Base-by-base conservation (phyloP, 1,139 yeast genomes). In the Diutina pseudorugosa region DNA sequence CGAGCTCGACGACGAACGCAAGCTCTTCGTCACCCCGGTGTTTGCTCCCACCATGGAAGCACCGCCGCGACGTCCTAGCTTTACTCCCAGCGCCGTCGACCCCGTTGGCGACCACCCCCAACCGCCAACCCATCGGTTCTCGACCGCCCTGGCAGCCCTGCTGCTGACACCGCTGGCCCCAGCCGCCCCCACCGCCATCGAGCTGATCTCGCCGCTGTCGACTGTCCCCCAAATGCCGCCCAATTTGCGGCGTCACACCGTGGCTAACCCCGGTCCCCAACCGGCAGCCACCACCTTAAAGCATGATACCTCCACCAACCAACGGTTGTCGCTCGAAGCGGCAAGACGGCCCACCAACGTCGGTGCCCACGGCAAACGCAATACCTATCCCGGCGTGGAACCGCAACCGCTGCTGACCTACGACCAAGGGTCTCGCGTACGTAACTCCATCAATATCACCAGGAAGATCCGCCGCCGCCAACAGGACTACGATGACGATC, bases 401-500 rank as follows among this genome's bases (percentile, higher is more conserved):
- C 42, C 42, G 9, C 20, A n/a, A 19, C 8, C 42, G 42, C 36
- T 30, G 36, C 6, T 30, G 16, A 30, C 14, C n/a, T 11, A 11
- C 36, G 42, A 40, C 42, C 20, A 23, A 23, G 18, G 36, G 14
- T 14, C 47, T 19, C 49, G 49, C 25, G n/a, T n/a, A 8, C 49
- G 49, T 11, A 23, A n/a, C 23, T 33, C 27, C 16, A 25, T 45
- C 18, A 27, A n/a, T 4, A 23, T 45, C 19, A 25, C 36, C 9
- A 20, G 49, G 19, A 45, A 45, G n/a, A 23, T 23, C 9, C 20
- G 41, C 9, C 36, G 49, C n/a, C 30, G 30, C 19, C 40, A 44
- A 2, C 16, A n/a, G 2, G 47, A 44, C 14, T 18, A 7, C n/a
- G 83, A 80, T 52, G 88, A 82, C 58, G 88, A 81, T 59, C 73